These are phyloP conservation scores for Starmerella bombi DNA, from an alignment of 805 yeast species.

Conservation along the genomic window DNA sequence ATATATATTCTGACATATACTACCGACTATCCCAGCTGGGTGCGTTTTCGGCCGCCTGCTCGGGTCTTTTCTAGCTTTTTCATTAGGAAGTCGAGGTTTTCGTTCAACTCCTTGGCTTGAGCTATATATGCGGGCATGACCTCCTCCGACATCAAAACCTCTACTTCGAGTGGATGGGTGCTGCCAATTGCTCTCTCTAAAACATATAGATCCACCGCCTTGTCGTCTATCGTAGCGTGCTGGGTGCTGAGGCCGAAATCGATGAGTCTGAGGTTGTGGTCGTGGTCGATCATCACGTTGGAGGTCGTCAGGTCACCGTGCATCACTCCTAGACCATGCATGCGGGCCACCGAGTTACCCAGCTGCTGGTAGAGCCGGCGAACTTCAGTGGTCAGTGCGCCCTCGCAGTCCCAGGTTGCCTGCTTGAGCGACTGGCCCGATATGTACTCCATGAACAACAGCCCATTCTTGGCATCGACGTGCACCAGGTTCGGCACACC, in stretches of 20 bases:
- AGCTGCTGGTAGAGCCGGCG: slow-evolving; percentile 9
- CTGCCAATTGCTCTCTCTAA: slow-evolving; percentile 81
- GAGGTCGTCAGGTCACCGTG: slow-evolving; percentile 95
- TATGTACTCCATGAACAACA: slow-evolving; percentile 77
- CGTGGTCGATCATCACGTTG: slow-evolving; percentile 42
- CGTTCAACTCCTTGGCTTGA: slow-evolving; percentile 11
- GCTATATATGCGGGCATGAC: slow-evolving; percentile 47
- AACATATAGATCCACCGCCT: slow-evolving; percentile 94
- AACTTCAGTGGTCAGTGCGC: background rate
- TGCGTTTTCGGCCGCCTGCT: slow-evolving; percentile 84
- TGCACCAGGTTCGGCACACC: slow-evolving; percentile 61
- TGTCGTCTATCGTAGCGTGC: slow-evolving; percentile 54
- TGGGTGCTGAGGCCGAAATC: slow-evolving; percentile 85
- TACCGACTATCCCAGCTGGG: slow-evolving; percentile 66
- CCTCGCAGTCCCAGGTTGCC: slow-evolving; percentile 27
- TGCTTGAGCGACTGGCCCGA: slow-evolving; percentile 36
- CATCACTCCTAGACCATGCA: slow-evolving; percentile 65
- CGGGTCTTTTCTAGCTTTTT: slow-evolving; percentile 71
- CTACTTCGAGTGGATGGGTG: slow-evolving; percentile 71
- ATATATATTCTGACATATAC: no score
- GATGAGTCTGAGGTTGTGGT: slow-evolving; percentile 42
- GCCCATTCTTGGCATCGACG: slow-evolving; percentile 63
- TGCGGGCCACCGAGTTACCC: slow-evolving; percentile 45
- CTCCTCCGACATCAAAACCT: slow-evolving; percentile 52
- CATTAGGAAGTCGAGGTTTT: slow-evolving; percentile 37